Conservation (phyloP, 169 alveolate genomes). For the Eimeria sp. region DNA sequence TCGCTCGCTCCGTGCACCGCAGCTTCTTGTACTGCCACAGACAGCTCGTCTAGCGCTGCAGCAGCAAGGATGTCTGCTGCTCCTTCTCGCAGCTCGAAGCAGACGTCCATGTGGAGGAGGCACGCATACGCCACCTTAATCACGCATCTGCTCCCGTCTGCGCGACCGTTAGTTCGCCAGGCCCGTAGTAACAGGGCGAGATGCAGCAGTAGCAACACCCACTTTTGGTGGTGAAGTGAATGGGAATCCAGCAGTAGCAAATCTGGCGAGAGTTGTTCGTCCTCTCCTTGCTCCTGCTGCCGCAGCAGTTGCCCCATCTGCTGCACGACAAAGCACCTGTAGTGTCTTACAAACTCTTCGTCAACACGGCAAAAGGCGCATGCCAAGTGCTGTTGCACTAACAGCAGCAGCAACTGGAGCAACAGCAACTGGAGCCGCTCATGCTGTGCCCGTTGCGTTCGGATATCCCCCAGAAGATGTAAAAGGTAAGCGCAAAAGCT, state of each 20-base stretch:
- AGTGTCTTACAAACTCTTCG: neutral
- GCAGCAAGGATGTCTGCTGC: constrained; percentile 69
- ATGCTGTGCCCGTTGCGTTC: constrained; percentile 19
- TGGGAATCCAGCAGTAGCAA: neutral
- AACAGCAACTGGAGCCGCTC: constrained; percentile 56
- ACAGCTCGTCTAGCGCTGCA: constrained; percentile 68
- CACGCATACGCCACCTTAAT: constrained; percentile 43
- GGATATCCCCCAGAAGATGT: constrained; percentile 13
- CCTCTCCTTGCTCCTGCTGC: neutral
- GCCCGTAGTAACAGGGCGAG: constrained; percentile 66
- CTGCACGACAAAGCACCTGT: constrained; percentile 19
- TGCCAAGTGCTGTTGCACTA: constrained; percentile 42
- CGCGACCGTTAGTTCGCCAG: constrained; percentile 16
- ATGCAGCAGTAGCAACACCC: constrained; percentile 29
- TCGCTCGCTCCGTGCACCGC: neutral
- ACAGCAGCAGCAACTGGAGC: constrained; percentile 75
- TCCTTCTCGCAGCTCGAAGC: constrained; percentile 60
- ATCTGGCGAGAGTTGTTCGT: neutral
- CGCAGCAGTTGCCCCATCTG: constrained; percentile 37
- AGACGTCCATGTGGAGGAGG: constrained; percentile 5
- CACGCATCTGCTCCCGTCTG: constrained; percentile 9
- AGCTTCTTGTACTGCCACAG: neutral
- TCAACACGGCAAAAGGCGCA: constrained; percentile 40
- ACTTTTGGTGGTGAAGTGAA: constrained; percentile 48
- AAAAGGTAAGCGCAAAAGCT: constrained; percentile 18